phyloP scores from a whole-genome alignment of 164 flowering plant genomes.

The Umbellularia californica region DNA sequence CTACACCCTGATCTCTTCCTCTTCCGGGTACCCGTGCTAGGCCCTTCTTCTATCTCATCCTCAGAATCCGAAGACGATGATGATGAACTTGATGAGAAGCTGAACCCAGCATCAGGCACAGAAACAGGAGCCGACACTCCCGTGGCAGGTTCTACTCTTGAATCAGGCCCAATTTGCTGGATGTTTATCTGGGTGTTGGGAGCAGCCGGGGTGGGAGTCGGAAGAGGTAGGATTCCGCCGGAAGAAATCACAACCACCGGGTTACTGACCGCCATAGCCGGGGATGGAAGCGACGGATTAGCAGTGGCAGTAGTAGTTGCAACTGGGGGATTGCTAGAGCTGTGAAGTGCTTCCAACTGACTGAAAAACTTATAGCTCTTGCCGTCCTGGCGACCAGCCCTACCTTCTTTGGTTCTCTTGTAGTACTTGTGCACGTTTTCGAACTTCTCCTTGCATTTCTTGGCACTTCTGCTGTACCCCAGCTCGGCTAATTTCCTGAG shows the following conservation, averaged over 20 bases:
- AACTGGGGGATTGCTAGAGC: background rate
- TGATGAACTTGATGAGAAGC: conserved; percentile 39
- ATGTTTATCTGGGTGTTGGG: background rate
- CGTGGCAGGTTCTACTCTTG: background rate
- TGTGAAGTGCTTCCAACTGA: conserved; percentile 62
- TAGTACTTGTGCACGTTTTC: conserved; percentile 75
- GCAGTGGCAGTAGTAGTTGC: conserved; percentile 6
- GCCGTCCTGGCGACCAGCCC: conserved; percentile 71
- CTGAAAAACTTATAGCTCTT: conserved; percentile 55
- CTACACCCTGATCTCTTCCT: conserved; percentile 29
- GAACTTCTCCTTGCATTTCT: conserved; percentile 72
- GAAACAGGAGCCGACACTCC: conserved; percentile 5
- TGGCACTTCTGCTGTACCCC: conserved; percentile 56
- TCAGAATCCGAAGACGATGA: conserved; percentile 32
- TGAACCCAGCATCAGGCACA: conserved; percentile 28
- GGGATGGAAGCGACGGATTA: background rate
- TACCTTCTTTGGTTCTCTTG: conserved; percentile 63
- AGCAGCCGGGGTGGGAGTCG: background rate
- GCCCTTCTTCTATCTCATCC: conserved; percentile 2
- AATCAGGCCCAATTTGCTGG: conserved; percentile 1
- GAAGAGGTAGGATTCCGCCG: background rate
- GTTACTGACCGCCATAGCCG: background rate
- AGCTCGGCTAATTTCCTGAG: conserved; percentile 56
- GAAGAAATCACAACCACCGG: conserved; percentile 4
- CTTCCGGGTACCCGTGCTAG: conserved; percentile 25